These are phyloP conservation scores for Canariomyces notabilis DNA, from an alignment of 2,329 filamentous ascomycete species.

Conservation along the genomic window DNA sequence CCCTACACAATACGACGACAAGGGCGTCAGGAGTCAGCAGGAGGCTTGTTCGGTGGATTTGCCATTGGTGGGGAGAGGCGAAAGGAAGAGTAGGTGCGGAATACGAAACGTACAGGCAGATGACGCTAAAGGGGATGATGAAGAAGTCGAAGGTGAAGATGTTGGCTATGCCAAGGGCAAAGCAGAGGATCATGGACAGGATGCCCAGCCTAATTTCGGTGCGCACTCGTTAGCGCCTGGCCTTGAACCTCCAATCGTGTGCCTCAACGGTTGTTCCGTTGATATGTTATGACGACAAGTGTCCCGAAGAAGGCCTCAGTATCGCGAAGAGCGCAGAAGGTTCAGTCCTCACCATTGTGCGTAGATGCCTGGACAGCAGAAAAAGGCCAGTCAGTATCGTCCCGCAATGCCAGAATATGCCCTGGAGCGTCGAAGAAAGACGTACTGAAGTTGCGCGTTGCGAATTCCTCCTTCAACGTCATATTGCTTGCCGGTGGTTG, in stretches of 20 bases:
- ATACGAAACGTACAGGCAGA: constrained; percentile 46
- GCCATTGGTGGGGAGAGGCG: background rate
- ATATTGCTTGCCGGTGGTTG: constrained; percentile 47
- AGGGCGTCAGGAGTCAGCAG: background rate
- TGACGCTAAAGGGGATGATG: constrained; percentile 48
- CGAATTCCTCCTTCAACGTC: constrained; percentile 68
- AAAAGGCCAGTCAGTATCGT: too few species aligned
- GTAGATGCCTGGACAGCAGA: constrained; percentile 58
- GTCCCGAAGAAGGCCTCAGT: too few species aligned
- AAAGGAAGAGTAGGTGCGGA: background rate
- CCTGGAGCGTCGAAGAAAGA: too few species aligned
- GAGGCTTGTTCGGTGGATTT: background rate
- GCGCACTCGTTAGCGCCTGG: too few species aligned
- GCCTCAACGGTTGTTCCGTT: background rate
- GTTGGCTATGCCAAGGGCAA: constrained; percentile 64
- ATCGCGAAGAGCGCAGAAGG: background rate
- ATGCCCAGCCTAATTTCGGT: constrained; percentile 69
- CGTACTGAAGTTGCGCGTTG: constrained; percentile 70
- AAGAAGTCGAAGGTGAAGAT: constrained; percentile 52
- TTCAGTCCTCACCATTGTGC: constrained; percentile 61
- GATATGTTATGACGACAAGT: background rate
- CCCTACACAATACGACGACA: constrained; percentile 51
- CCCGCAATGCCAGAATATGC: too few species aligned
- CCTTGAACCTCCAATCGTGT: too few species aligned
- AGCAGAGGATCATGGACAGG: constrained; percentile 64